A percentile compares a stretch with the other conserved stretches of the same genome.
Conservation (phyloP, 73 alveolate genomes). For the Paramecium pentaurelia region DNA sequence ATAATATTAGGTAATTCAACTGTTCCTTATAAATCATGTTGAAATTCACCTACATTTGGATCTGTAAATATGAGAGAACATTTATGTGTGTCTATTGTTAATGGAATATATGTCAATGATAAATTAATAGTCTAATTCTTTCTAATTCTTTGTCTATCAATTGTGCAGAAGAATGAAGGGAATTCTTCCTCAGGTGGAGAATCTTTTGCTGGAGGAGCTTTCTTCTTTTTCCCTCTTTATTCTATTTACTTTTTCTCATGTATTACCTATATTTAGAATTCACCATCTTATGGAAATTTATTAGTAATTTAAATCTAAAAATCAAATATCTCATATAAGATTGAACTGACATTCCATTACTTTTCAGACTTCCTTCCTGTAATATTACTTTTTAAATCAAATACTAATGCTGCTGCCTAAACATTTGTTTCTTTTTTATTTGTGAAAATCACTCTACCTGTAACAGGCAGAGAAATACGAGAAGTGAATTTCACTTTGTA, state of each 20-base stretch:
- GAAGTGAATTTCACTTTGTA: conserved; percentile 92
- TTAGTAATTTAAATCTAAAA: conserved; percentile 43
- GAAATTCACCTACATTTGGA: conserved; percentile 79
- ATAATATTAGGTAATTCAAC: conserved; percentile 51
- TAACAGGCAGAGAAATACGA: conserved; percentile 85
- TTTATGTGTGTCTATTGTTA: conserved; percentile 90
- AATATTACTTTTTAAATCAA: conserved; percentile 90
- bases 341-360: conserved; percentile 74
- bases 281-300: conserved; percentile 63
- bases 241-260: conserved; percentile 59
- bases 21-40: conserved; percentile 55
- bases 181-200: conserved; percentile 31
- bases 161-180: conserved; percentile 75
- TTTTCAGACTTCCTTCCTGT: conserved; percentile 88
- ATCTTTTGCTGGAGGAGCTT: conserved; percentile 17
- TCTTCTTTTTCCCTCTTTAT: conserved; percentile 63
- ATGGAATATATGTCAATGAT: conserved; percentile 86
- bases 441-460: conserved; percentile 93
- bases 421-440: conserved; percentile 93
- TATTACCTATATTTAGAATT: conserved; percentile 62
- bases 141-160: conserved; percentile 67
- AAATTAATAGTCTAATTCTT: conserved; percentile 80
- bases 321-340: conserved; percentile 60
- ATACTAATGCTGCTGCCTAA: conserved; percentile 98
- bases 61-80: conserved; percentile 89